Conservation (phyloP, 164 flowering plant genomes). For the Vitis rotundifolia region DNA sequence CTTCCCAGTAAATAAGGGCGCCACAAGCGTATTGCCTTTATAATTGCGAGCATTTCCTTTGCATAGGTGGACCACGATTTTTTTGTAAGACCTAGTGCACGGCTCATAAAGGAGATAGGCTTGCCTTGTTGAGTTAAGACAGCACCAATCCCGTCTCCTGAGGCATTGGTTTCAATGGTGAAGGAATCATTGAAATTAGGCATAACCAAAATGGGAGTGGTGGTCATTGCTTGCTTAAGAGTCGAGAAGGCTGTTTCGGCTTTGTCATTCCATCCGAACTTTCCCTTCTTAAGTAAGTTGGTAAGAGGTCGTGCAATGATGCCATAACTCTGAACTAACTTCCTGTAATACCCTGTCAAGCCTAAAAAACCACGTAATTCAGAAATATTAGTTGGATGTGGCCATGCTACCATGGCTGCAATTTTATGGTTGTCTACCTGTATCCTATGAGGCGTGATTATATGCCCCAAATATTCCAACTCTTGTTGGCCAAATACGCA, state of each 20-base stretch:
- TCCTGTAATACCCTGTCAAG: too few relatives aligned
- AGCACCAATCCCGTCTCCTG: neutral
- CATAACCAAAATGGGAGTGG: too few relatives aligned
- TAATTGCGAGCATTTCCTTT: slow-evolving; percentile 9
- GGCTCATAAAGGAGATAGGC: neutral
- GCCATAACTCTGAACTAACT: neutral
- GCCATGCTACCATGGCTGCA: neutral
- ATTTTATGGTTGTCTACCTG: neutral
- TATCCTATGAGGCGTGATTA: too few relatives aligned
- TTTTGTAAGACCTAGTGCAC: neutral
- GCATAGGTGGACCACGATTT: neutral
- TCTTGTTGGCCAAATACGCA: too few relatives aligned
- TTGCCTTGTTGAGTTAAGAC: slow-evolving; percentile 4
- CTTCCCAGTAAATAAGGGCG: slow-evolving; percentile 3
- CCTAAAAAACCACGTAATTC: slow-evolving; percentile 5
- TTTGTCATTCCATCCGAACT: too few relatives aligned
- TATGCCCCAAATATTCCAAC: too few relatives aligned
- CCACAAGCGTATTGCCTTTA: neutral
- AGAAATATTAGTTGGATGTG: neutral
- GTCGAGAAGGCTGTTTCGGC: too few relatives aligned
- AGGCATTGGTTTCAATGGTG: too few relatives aligned
- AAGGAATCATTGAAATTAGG: too few relatives aligned
- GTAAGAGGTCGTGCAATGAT: neutral
- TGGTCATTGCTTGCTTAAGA: too few relatives aligned
- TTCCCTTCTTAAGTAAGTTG: neutral